Base-by-base conservation (phyloP, 2,329 filamentous ascomycete genomes). In the Dothidotthia symphoricarpi region DNA sequence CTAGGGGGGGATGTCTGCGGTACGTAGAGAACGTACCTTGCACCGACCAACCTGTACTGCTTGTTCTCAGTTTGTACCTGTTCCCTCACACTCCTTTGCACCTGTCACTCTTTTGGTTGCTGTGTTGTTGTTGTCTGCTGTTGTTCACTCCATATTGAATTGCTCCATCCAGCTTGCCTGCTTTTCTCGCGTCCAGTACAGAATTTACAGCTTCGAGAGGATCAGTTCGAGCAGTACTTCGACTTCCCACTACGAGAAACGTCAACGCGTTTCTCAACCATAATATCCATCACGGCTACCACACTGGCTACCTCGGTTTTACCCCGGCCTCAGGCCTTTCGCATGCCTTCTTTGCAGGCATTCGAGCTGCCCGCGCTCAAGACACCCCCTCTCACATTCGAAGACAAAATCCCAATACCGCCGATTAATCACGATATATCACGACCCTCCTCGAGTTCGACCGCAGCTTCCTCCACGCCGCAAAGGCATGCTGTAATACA, bases 261-360 rank as follows among this genome's bases (percentile, higher is more conserved):
- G 62, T 57, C 35, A 41, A 49, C 47, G 59, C 63, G 63, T 67
- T 64, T 65, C 63, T 66, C 62, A 45, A 31, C 40, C 41, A 24
- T 53, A 53, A 46, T 51, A 45, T 39, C 28, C 57, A 67, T 34
- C 55, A 78, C 74, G 74, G 73, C 77, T 70, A 81, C 75, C 67
- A 75, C 76, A 60, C 75, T 81, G 67, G 76, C 76, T 68, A 73
- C 75, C 59, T 69, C 66, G 24, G 66, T 79, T 60, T 70, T 80
- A 41, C 80, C 77, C 59, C 71, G 75, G 75, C 75, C 78, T 51
- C 73, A 77, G 71, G 73, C 76, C 72, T 64, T 70, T 59, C 62
- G 67, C 54, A 66, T 73, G 49, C 68, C 70, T 24, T 75, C 75
- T 49, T 71, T 76, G 41, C 68, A 72, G 51, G 63, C 57, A 33